These are phyloP conservation scores for Hemerocallis citrina DNA, from an alignment of 106 monocot species.

Conservation along the genomic window DNA sequence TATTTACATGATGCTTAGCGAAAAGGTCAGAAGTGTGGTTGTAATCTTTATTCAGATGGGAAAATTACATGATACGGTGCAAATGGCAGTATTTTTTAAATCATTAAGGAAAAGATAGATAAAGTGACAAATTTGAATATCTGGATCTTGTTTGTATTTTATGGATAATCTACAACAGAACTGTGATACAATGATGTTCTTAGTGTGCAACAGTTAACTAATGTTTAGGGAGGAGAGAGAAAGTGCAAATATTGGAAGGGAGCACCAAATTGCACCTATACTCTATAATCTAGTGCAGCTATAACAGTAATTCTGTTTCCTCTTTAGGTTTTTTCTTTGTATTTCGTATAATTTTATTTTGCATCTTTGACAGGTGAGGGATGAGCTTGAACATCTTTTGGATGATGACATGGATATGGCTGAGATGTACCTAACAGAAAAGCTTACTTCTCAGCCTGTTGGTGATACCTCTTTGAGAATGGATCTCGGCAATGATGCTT, in stretches of 20 bases:
- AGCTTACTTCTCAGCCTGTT: constrained; percentile 29
- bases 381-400: constrained; percentile 88
- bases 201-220: background rate
- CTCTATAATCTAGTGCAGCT: background rate
- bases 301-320: background rate
- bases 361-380: constrained; percentile 57
- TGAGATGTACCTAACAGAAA: constrained; percentile 91
- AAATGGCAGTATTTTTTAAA: too few species aligned
- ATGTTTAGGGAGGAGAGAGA: background rate
- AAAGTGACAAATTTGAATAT: too few species aligned
- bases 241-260: too few species aligned
- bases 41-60: too few species aligned
- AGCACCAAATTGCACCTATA: background rate
- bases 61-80: too few species aligned
- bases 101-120: too few species aligned
- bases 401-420: constrained; percentile 99
- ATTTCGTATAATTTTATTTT: background rate
- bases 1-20: too few species aligned
- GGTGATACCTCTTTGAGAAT: constrained; percentile 20
- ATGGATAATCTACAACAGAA: background rate
- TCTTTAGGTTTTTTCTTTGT: background rate
- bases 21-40: too few species aligned
- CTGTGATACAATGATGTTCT: background rate
- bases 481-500: constrained; percentile 18
- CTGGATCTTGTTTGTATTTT: too few species aligned